phyloP scores from a whole-genome alignment of 495 filamentous ascomycete genomes.

The Talaromyces borbonicus region DNA sequence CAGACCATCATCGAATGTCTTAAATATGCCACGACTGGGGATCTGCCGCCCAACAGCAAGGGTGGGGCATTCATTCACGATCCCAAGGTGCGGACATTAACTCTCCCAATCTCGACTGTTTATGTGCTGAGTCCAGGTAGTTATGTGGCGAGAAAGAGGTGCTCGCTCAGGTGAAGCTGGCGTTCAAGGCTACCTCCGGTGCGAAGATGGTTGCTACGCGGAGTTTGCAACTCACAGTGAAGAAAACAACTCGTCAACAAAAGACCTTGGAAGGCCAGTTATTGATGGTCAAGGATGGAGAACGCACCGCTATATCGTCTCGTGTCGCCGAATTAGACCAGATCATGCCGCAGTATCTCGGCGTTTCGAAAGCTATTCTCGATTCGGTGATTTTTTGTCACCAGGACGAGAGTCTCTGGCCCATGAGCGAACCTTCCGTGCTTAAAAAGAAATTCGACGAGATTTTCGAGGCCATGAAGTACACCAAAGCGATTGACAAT shows the following conservation, averaged over 20 bases:
- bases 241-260: conserved; percentile 59
- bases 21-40: conserved; percentile 94
- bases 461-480: conserved; percentile 94
- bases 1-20: conserved; percentile 97
- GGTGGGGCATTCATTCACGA: conserved; percentile 96
- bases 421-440: conserved; percentile 77
- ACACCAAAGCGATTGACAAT: conserved; percentile 93
- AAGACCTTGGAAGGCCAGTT: conserved; percentile 79
- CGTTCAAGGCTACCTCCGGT: conserved; percentile 66
- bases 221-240: conserved; percentile 75
- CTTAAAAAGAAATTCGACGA: conserved; percentile 94
- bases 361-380: conserved; percentile 81
- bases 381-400: conserved; percentile 97
- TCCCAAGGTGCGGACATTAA: conserved; percentile 57
- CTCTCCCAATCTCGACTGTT: background rate
- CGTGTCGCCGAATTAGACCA: conserved; percentile 69
- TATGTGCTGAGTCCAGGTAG: conserved; percentile 23
- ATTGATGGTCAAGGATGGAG: conserved; percentile 67
- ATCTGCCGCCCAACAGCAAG: conserved; percentile 86
- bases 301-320: conserved; percentile 65
- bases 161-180: conserved; percentile 80
- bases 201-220: conserved; percentile 71
- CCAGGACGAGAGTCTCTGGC: conserved; percentile 96
- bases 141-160: conserved; percentile 86
- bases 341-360: conserved; percentile 77